Evolutionary conservation across 441 rosid genomes (phyloP), one percentile per base, ranked within the genome.

Genomic region (Brassica balearica): DNA sequence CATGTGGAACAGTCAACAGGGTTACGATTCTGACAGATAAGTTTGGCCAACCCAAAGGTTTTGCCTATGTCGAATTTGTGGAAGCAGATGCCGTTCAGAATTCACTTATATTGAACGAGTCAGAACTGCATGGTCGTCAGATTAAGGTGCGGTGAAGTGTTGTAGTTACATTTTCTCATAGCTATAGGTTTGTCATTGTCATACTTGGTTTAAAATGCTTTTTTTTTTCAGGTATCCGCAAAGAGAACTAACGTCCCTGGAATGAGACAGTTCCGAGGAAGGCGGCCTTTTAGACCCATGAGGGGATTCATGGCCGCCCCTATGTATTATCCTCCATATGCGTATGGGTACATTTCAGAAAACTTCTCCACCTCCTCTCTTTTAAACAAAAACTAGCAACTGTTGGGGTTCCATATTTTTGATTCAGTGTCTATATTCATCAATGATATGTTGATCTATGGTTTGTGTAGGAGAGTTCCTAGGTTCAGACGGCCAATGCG

Each of bases 41-140:
- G 84, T 91, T 91, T 64, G 96, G 94, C 71, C 96, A 91, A 65
- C 96, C 96, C 9, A 91, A 88, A 84, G 96, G 96, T 71, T 91
- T 91, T 80, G 96, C 96, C n/a, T 91, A 91, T 2, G 96, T 91
- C 2, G 96, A 91, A 70, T 91, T 91, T 69, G 96, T 89, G 67
- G 96, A 89, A 82, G 73, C 80, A 58, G 96, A 91, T 78, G 96
- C 92, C 58, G 87, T 91, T 77, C 90, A 86, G 79, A 88, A 91
- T 80, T 89, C 96, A 56, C 81, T 91, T 22, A 77, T 89, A 55
- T 81, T 91, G 74, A 91, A 91, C 78, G 96, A 91, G 82, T 83
- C 96, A 27, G 96, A 91, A 66, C 81, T 91, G 72, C 96, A 91
- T 76, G 94, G 96, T 69, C 96, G 96, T 51, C 91, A 88, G 74